Conservation (phyloP, 1,284 basidiomycete genomes). For the Irpex sp. region DNA sequence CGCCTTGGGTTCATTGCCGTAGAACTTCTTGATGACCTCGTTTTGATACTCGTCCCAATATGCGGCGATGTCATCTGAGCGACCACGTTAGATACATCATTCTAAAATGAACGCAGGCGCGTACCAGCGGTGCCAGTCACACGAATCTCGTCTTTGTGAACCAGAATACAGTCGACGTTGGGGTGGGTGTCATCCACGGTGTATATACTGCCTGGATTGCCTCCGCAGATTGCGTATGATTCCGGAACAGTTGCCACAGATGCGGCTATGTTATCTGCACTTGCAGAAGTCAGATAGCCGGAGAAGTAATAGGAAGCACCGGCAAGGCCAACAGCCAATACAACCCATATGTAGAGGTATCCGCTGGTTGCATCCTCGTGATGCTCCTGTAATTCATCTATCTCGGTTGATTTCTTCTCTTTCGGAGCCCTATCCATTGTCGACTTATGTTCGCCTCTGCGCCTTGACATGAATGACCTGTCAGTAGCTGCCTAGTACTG, state of each 20-base stretch:
- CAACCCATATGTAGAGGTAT: not conserved
- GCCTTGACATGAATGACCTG: too few relatives aligned
- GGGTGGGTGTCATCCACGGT: constrained; percentile 23
- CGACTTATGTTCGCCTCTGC: too few relatives aligned
- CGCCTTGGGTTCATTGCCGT: constrained; percentile 27
- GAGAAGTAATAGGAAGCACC: not conserved
- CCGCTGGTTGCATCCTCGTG: not conserved
- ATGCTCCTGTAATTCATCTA: not conserved
- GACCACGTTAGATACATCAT: not conserved
- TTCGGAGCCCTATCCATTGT: too few relatives aligned
- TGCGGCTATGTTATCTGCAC: not conserved
- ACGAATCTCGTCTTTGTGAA: constrained; percentile 52
- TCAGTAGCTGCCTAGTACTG: too few relatives aligned
- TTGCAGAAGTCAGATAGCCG: not conserved
- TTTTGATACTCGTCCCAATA: constrained; percentile 26
- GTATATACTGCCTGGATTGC: constrained; percentile 19
- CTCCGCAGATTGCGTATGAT: constrained; percentile 27
- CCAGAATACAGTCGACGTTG: constrained; percentile 64
- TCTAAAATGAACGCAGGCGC: constrained; percentile 15
- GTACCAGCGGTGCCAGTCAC: constrained; percentile 57
- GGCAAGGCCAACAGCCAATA: not conserved
- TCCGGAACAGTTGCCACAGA: constrained; percentile 17
- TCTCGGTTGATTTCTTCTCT: too few relatives aligned
- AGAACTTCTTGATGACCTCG: constrained; percentile 27
- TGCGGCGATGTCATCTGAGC: constrained; percentile 24